phyloP scores from a whole-genome alignment of 1,139 yeast genomes.

The Candida neerlandica region DNA sequence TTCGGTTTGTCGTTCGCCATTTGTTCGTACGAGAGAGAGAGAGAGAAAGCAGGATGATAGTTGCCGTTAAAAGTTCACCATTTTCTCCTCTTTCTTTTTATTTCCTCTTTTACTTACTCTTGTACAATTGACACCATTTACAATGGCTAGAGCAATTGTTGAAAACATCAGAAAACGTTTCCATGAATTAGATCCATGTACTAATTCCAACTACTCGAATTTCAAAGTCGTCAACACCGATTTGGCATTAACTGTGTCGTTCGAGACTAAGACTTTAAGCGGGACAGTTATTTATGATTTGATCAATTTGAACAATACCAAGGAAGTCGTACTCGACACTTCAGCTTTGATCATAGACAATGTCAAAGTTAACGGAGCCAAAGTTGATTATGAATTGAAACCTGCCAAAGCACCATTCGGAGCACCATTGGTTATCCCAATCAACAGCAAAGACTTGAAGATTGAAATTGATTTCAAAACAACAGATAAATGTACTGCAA shows the following conservation, averaged over 20 bases:
- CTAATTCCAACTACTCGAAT: slow-evolving; percentile 66
- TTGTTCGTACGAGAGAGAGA: background rate
- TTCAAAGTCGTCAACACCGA: slow-evolving; percentile 47
- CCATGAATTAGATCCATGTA: slow-evolving; percentile 59
- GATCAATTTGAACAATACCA: slow-evolving; percentile 12
- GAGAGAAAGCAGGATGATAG: background rate
- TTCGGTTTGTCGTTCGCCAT: too few relatives aligned
- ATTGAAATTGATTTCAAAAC: slow-evolving; percentile 31
- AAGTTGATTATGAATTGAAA: slow-evolving; percentile 21
- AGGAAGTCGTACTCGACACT: slow-evolving; percentile 32
- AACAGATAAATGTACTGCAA: slow-evolving; percentile 40
- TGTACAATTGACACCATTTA: background rate
- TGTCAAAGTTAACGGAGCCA: slow-evolving; percentile 26
- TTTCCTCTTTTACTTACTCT: background rate
- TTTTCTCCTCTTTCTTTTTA: background rate
- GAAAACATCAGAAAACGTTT: slow-evolving; percentile 14
- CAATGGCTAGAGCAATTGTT: slow-evolving; percentile 7
- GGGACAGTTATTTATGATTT: slow-evolving; percentile 33
- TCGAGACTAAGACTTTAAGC: slow-evolving; percentile 27
- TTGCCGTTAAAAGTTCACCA: background rate
- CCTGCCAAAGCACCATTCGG: slow-evolving; percentile 33
- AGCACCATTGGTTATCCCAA: slow-evolving; percentile 29
- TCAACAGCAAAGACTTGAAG: slow-evolving; percentile 13
- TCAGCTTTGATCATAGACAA: slow-evolving; percentile 28
- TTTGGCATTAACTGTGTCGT: slow-evolving; percentile 31